These are phyloP conservation scores for Arachnomyces sp. DNA, from an alignment of 2,329 filamentous ascomycete species.

Conservation along the genomic window DNA sequence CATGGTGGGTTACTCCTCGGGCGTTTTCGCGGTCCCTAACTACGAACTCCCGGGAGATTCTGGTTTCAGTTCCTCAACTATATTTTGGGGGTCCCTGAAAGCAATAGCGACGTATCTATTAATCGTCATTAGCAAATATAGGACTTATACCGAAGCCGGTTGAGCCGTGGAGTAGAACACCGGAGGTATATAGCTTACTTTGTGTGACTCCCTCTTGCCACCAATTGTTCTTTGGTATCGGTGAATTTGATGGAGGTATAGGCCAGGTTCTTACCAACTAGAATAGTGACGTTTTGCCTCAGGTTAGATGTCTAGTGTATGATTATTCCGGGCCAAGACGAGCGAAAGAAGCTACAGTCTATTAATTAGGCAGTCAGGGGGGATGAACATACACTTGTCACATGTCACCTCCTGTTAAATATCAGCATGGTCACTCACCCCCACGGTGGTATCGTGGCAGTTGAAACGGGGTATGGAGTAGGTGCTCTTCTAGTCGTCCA, in stretches of 20 bases:
- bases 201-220: constrained; percentile 59
- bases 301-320: too few species aligned
- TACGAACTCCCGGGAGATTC: constrained; percentile 12
- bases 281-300: constrained; percentile 1
- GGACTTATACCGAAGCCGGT: too few species aligned
- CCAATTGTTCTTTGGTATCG: constrained; percentile 50
- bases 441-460: background rate
- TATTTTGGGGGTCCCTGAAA: constrained; percentile 56
- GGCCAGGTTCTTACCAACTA: constrained; percentile 58
- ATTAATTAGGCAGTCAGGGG: too few species aligned
- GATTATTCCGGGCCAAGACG: too few species aligned
- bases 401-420: constrained; percentile 47
- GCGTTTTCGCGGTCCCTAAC: too few species aligned
- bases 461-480: background rate
- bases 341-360: too few species aligned
- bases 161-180: background rate
- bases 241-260: constrained; percentile 55
- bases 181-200: constrained; percentile 42
- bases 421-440: constrained; percentile 13
- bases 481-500: background rate
- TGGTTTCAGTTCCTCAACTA: constrained; percentile 48
- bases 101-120: constrained; percentile 50
- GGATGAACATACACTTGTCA: constrained; percentile 50
- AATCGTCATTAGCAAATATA: background rate
- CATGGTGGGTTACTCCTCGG: too few species aligned